phyloP scores from a whole-genome alignment of 176 grass and related monocot species.

The Bonia amplexicaulis region DNA sequence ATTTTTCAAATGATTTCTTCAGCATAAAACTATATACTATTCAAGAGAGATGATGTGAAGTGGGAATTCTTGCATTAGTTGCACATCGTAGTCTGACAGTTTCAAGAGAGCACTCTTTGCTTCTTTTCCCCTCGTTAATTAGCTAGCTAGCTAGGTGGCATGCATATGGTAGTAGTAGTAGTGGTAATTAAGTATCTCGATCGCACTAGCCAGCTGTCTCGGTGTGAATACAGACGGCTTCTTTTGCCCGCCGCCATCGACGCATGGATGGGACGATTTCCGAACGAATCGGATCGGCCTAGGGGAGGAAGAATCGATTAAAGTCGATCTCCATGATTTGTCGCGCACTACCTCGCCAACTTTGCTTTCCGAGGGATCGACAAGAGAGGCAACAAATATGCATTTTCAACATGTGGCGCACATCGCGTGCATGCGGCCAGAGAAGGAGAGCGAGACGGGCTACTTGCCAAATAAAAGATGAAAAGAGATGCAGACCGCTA shows the following conservation, averaged over 20 bases:
- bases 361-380: background rate
- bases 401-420: background rate
- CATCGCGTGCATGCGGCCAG: background rate
- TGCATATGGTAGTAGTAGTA: too few relatives aligned
- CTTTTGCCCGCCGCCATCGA: background rate
- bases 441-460: too few relatives aligned
- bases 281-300: background rate
- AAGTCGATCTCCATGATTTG: background rate
- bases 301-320: background rate
- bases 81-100: background rate
- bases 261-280: background rate
- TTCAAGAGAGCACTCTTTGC: background rate
- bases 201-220: background rate
- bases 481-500: background rate
- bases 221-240: background rate
- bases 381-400: background rate
- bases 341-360: background rate
- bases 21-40: too few relatives aligned
- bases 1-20: too few relatives aligned
- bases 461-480: background rate
- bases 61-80: background rate
- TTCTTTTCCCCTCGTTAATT: background rate
- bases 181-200: too few relatives aligned
- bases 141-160: too few relatives aligned
- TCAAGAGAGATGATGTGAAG: background rate